Base-by-base conservation (phyloP, 23 red algal genomes). In the Gracilaria domingensis region DNA sequence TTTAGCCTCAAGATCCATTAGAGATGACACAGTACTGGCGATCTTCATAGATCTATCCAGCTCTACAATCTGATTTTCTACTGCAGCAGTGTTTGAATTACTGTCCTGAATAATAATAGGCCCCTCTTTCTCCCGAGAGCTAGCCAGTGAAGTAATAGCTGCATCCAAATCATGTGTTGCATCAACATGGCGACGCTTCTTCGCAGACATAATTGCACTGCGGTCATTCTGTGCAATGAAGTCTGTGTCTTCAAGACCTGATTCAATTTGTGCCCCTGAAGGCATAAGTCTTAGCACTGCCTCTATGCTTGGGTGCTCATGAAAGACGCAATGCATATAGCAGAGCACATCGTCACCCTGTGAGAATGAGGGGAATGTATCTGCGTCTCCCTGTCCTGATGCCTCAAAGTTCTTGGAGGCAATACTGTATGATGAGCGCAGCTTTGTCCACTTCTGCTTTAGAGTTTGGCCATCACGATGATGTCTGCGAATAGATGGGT, bases 251-350 rank as follows among this genome's bases (percentile, higher is more conserved):
- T 67, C 49, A 30, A 61, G 23, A 66, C 66, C 40, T 0, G 82
- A 36, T 35, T 72, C 64, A 54, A 86, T 71, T 69, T 86, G 60
- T 28, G 60, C 55, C 12, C 49, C 49, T 17, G 58, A 47, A 26
- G 82, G 82, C 0, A 72, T 28, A 47, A 70, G 17, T 36, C 50
- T 9, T 24, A 72, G 36, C 21, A 86, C 8, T 9, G 60, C 56
- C 26, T 71, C 57, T 13, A 86, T 18, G 23, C 61, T 86, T 37
- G 38, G 83, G 35, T 87, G 60, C 12, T 74, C n/a, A 29, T 87
- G 18, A 2, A 87, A 87, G 12, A 87, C 83, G 24, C 34, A 87
- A 54, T 87, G 83, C 66, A 87, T 75, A 36, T 87, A 74, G 0
- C 20, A 87, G 7, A 87, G 13, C 17, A 20, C 23, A 74, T 87